Base-by-base conservation (phyloP, 148 eudicot species). In the Persicaria tinctoria region DNA sequence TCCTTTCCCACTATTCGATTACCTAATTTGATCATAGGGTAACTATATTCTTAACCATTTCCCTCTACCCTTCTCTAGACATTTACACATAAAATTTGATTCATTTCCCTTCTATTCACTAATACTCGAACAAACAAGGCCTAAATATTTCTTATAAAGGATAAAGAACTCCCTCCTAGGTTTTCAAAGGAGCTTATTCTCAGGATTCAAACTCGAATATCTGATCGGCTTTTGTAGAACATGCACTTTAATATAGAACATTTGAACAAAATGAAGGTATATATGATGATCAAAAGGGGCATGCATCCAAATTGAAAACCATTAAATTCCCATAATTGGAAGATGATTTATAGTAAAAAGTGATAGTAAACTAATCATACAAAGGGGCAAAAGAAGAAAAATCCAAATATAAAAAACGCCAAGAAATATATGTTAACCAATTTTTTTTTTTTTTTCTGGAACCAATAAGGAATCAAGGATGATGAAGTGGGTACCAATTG, bases 401-500 rank as follows among this genome's bases (percentile, higher is more conserved):
- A 16, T 68, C 23, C 20, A 13, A 46, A 64, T 49, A 27, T 75
- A 48, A 3, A 14, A 17, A 20, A 11, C 70, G 13, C 8, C 47
- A 73, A 54, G 7, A 73, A 48, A 8, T 20, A 47, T 11, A 73
- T 9, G 45, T 8, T 38, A 6, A 44, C 49, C 41, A 10, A 13
- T 5, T 6, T 73, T 53, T 5, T 20, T 20, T 1, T 32, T 32
- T 32, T 32, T 32, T 2, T 32, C 27, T 23, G 27, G 27, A 23
- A 23, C 27, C 27, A 23, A 23, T 23, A 23, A 23, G 17, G 27
- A 73, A 47, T 13, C 16, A 60, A 60, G 18, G 41, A 20, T 23
- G 27, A 57, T 17, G 62, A 56, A 56, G 7, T 62, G n/a, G 11
- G 18, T 77, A 93, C 98, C 94, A 93, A 78, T 64, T 89, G 83